Base-by-base conservation (phyloP, 768 basidiomycete genomes). In the Mycena rebaudengoi region DNA sequence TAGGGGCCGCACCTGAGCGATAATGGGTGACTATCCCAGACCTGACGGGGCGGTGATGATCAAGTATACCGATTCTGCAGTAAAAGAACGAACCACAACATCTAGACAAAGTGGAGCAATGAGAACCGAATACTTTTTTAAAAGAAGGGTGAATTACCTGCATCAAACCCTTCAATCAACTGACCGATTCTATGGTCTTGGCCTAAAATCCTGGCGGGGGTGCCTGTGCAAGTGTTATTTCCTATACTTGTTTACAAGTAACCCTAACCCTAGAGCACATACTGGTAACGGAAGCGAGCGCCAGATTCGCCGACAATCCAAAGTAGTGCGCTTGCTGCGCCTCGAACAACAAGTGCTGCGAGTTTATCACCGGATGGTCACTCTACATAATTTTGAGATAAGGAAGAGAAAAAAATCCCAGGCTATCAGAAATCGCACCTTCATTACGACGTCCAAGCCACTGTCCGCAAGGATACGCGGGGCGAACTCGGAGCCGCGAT, bases 11-110 rank as follows among this genome's bases (percentile, higher is more conserved):
- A 16, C 92, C 94, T n/a, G 2, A 95, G 79, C 0, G 84, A 69
- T 16, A 96, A 81, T 0, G 94, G 95, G 73, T 95, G 92, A 13
- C 85, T 86, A 62, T 92, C 89, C 90, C 91, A 92, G 8, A 87
- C 70, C n/a, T n/a, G n/a, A n/a, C n/a, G n/a, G n/a, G n/a, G n/a
- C n/a, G n/a, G n/a, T n/a, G n/a, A n/a, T n/a, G 20, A 83, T 81
- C 18, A 86, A 61, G 65, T 87, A 85, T 84, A 55, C 16, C 29
- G 1, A 35, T 7, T 49, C 7, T 26, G 26, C 6, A 21, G 16
- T n/a, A 43, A 13, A 26, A 20, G 11, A 18, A 51, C 13, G 39
- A 21, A 26, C 23, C 25, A 16, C 11, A 23, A 20, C 11, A 25
- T 18, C 16, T 35, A 10, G 18, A n/a, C 33, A 37, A 35, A 6